Conservation (phyloP, 2,329 filamentous ascomycete genomes). For the Scytalidium lignicola region DNA sequence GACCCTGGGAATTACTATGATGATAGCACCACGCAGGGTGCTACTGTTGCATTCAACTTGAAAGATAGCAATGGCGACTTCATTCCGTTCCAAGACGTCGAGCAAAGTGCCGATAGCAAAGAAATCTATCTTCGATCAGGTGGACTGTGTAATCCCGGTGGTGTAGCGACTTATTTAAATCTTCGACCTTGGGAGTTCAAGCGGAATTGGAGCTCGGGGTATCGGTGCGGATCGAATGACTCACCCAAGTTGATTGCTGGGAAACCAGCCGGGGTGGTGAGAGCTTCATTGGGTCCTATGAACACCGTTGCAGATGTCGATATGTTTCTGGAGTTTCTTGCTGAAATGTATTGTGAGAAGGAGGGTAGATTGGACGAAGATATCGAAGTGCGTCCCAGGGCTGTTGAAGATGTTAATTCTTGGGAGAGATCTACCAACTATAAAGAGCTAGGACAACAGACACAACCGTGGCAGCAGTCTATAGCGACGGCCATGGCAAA, state of each 20-base stretch:
- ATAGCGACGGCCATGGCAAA: too few relatives aligned
- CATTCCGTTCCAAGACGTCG: slow-evolving; percentile 74
- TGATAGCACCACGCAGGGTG: slow-evolving; percentile 45
- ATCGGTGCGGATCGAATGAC: slow-evolving; percentile 78
- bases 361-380: too few relatives aligned
- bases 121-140: slow-evolving; percentile 81
- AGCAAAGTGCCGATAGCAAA: slow-evolving; percentile 76
- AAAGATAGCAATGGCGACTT: slow-evolving; percentile 63
- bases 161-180: slow-evolving; percentile 65
- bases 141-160: slow-evolving; percentile 86
- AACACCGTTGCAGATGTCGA: slow-evolving; percentile 71
- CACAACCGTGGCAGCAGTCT: too few relatives aligned
- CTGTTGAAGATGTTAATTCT: too few relatives aligned
- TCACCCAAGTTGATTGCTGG: slow-evolving; percentile 64
- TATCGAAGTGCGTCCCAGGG: too few relatives aligned
- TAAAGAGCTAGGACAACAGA: too few relatives aligned
- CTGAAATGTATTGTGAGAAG: slow-evolving; percentile 34
- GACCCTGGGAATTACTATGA: slow-evolving; percentile 27
- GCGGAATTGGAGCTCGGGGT: slow-evolving; percentile 75
- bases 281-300: slow-evolving; percentile 85
- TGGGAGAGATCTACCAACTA: too few relatives aligned
- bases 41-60: slow-evolving; percentile 80
- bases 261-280: slow-evolving; percentile 81
- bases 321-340: slow-evolving; percentile 63
- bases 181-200: slow-evolving; percentile 77